Conservation (phyloP, 148 eudicot species). For the Nepenthes gracilis region DNA sequence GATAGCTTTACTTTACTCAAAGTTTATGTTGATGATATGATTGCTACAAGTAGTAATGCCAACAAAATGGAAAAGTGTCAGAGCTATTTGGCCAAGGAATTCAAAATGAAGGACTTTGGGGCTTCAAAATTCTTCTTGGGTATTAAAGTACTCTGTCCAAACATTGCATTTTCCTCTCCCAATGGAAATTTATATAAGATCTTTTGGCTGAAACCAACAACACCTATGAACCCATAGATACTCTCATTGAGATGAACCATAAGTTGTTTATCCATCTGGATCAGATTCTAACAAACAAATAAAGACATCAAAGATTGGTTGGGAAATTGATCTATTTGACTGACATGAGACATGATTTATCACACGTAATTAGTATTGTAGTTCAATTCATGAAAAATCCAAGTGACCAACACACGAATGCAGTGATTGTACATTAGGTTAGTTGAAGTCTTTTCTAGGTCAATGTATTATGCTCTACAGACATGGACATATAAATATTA, state of each 20-base stretch:
- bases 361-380: not conserved
- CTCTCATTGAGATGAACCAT: not conserved
- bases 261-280: not conserved
- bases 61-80: not conserved
- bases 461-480: not conserved
- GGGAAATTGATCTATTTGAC: not conserved
- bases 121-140: not conserved
- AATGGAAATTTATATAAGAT: not conserved
- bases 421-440: not conserved
- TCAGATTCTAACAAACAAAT: not conserved
- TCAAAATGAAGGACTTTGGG: constrained; percentile 1
- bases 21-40: not conserved
- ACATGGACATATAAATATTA: not conserved
- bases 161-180: not conserved
- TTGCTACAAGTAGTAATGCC: not conserved
- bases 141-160: not conserved
- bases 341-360: not conserved
- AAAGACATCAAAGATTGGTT: not conserved
- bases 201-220: not conserved
- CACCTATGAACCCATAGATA: not conserved
- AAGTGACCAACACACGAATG: not conserved
- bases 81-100: not conserved
- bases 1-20: not conserved
- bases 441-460: not conserved
- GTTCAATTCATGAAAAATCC: not conserved